Evolutionary conservation across 768 basidiomycete species (phyloP), one percentile per base, ranked within the genome.

Genomic region (Russula griseocarnosa): DNA sequence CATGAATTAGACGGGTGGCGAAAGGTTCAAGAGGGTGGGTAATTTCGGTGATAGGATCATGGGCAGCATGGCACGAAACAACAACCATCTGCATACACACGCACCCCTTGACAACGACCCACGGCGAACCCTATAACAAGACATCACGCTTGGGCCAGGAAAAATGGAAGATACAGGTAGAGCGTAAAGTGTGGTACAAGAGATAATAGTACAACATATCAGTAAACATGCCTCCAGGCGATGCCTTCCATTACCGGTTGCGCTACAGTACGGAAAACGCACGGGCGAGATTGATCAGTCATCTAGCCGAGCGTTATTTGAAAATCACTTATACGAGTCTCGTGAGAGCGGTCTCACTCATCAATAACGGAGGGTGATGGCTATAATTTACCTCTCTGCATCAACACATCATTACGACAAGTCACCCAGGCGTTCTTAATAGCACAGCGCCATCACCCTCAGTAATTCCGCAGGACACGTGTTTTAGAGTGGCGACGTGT

Each of bases 31-130:
- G 36, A 36, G 11, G 34, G 34, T 36, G 53, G 30, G 28, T 7
- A 3, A 51, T 10, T 52, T 38, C 16, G 55, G 20, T 57, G 34
- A 58, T 59, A 54, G 47, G 2, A 60, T 52, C 58, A 65, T 65
- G 46, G 38, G 38, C 13, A 38, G 38, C 38, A 38, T 38, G 38
- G 46, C 46, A 47, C 24, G 20, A 32, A 36, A 47, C 28, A 46
- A 63, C 30, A 51, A 36, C n/a, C 24, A 34, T 44, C 52, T 53
- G 53, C 20, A 14, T 10, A 30, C 22, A 46, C 36, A 60, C 47
- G 24, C 18, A 56, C 54, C 38, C 49, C 64, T 57, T 61, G 60
- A 55, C 55, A 51, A 61, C 64, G 50, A 56, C 9, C 40, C 24
- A 54, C 53, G 16, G 24, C 20, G 46, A n/a, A 1, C 1, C 3